Evolutionary conservation across 768 basidiomycete genomes (phyloP).

Genomic region (Mycena vitilis): DNA sequence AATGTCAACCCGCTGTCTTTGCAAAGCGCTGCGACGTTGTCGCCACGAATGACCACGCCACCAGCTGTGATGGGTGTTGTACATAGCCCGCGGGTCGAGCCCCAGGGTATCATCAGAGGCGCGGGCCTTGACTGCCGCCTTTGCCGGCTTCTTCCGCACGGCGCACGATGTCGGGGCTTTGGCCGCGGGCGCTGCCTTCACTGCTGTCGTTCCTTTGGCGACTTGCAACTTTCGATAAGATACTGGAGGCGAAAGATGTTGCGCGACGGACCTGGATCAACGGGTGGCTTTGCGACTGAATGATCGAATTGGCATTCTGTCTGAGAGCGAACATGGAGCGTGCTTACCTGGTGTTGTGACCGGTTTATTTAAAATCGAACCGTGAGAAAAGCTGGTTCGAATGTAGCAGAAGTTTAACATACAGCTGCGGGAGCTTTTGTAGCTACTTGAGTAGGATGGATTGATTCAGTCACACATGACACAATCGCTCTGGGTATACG

Average conservation of each 20-base stretch:
- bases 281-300: slow-evolving; percentile 5
- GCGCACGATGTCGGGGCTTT: slow-evolving; percentile 6
- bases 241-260: background rate
- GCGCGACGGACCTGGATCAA: background rate
- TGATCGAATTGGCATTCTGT: background rate
- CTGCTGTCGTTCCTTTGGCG: slow-evolving; percentile 4
- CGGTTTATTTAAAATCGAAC: background rate
- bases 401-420: background rate
- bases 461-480: background rate
- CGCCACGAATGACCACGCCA: background rate
- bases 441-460: too few relatives aligned
- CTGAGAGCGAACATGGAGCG: background rate
- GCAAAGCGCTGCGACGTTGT: background rate
- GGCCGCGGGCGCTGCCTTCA: slow-evolving; percentile 1
- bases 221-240: background rate
- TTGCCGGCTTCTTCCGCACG: slow-evolving; percentile 1
- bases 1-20: background rate
- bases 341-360: slow-evolving; percentile 7
- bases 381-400: background rate
- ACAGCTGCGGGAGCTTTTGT: slow-evolving; percentile 9
- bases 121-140: background rate
- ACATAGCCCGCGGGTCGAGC: background rate
- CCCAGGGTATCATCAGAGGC: background rate
- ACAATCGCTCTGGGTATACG: background rate
- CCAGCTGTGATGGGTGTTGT: background rate